Evolutionary conservation across 1,139 yeast genomes (phyloP), one percentile per base, ranked within the genome.

Genomic region (Pichia sp.): DNA sequence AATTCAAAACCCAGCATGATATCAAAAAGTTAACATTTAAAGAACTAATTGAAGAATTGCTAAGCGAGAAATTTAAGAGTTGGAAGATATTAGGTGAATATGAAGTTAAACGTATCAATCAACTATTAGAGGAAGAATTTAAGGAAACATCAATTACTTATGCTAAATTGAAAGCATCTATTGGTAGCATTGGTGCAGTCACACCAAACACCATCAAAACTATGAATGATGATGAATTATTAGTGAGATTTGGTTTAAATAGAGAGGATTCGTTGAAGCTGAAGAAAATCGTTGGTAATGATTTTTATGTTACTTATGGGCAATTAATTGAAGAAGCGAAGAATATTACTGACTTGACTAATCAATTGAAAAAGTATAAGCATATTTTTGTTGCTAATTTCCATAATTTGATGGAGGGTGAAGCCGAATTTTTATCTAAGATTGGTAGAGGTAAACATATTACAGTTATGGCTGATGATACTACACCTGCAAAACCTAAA

Each of bases 191-290:
- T 9, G 41, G 51, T 44, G 24, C 38, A 5, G 40, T 44, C 19
- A 19, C 32, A 5, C 18, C 4, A 8, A 14, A 12, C 4, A 34
- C n/a, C 22, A 9, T 47, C 1, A 31, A 40, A 33, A 28, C 20
- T 7, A 44, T 43, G 47, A 15, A 24, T 12, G 24, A 32, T 7
- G 10, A 22, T 14, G 44, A 44, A 20, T n/a, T 35, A 3, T n/a
- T 36, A 9, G n/a, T 44, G 4, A 45, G 46, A 35, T 48, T 36
- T 28, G 49, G 49, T 12, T 32, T 48, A 11, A 17, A 15, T 3
- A 48, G 34, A 36, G 34, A 40, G 7, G 34, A 24, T 4, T 14
- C 38, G 17, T 11, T 32, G 14, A 3, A 20, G 14, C 18, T 48
- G 18, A 48, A 48, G 24, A 18, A 27, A 6, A 11, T 24, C 5